These are phyloP conservation scores for Cryptosporidium sp. DNA, from an alignment of 169 alveolate genomes.

Conservation along the genomic window DNA sequence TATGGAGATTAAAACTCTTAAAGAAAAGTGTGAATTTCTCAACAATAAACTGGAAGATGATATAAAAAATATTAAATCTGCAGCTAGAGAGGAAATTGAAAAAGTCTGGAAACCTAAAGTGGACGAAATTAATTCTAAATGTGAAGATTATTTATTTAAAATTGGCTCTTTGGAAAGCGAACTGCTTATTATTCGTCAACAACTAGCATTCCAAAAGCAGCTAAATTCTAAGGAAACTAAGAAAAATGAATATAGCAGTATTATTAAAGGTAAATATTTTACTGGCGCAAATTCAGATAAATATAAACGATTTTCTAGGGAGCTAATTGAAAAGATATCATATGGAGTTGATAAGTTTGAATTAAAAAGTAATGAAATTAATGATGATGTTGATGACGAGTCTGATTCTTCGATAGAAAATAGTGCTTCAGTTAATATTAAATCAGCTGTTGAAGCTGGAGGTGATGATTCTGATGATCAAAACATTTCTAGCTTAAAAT, in stretches of 20 bases:
- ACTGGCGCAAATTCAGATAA: background rate
- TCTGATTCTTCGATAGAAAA: slow-evolving; percentile 10
- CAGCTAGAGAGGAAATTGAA: slow-evolving; percentile 72
- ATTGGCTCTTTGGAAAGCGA: slow-evolving; percentile 67
- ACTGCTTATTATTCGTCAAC: slow-evolving; percentile 63
- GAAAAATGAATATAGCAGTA: background rate
- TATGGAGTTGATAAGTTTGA: background rate
- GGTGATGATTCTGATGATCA: slow-evolving; percentile 32
- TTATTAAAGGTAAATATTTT: slow-evolving; percentile 7
- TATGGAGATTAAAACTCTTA: slow-evolving; percentile 43
- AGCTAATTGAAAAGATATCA: background rate
- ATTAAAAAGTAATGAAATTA: background rate
- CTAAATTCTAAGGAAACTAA: slow-evolving; percentile 31
- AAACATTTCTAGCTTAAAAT: slow-evolving; percentile 17
- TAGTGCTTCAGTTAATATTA: background rate
- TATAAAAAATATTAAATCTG: slow-evolving; percentile 29
- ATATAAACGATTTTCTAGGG: background rate
- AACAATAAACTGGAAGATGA: slow-evolving; percentile 30
- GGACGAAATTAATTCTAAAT: slow-evolving; percentile 29
- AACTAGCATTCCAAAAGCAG: slow-evolving; percentile 43
- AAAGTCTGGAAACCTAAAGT: slow-evolving; percentile 68
- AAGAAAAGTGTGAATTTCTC: slow-evolving; percentile 42
- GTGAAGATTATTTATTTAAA: slow-evolving; percentile 44
- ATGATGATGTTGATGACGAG: slow-evolving; percentile 18
- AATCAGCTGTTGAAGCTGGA: too few relatives aligned